Evolutionary conservation across 306 rosid genomes (phyloP).

Genomic region (Fagus crenata): DNA sequence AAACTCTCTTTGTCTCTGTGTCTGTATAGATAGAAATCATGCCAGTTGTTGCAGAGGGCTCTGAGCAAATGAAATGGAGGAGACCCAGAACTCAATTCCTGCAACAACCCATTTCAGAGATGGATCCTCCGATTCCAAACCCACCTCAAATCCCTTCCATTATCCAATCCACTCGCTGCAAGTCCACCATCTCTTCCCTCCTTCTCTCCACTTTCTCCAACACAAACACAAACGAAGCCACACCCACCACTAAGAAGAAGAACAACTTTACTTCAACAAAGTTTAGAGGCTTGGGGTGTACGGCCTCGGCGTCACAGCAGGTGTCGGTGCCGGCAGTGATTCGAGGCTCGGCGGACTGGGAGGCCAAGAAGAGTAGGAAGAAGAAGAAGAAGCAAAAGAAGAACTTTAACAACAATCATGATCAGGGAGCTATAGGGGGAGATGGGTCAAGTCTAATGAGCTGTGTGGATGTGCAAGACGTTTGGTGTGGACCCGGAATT

Average conservation of each 20-base stretch:
- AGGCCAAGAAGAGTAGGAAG: constrained; percentile 59
- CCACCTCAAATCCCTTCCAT: constrained; percentile 46
- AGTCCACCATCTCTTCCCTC: constrained; percentile 78
- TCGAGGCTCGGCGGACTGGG: constrained; percentile 78
- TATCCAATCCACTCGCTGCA: constrained; percentile 65
- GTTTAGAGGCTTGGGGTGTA: constrained; percentile 82
- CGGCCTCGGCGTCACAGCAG: constrained; percentile 69
- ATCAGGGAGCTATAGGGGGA: constrained; percentile 25
- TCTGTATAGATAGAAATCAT: constrained; percentile 25
- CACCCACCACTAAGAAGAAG: constrained; percentile 55
- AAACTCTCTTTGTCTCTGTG: neutral
- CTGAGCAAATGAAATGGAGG: constrained; percentile 65
- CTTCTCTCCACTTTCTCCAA: constrained; percentile 65
- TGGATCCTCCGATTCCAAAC: constrained; percentile 45
- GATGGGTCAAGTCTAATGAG: constrained; percentile 42
- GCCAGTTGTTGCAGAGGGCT: constrained; percentile 53
- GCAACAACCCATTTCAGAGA: constrained; percentile 53
- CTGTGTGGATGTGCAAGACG: constrained; percentile 79
- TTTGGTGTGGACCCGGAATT: constrained; percentile 96
- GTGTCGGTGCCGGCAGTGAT: constrained; percentile 88
- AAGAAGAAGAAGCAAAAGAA: constrained; percentile 51
- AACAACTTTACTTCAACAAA: constrained; percentile 57
- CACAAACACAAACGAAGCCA: constrained; percentile 44
- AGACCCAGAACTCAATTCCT: constrained; percentile 61
- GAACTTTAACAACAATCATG: constrained; percentile 9